Base-by-base conservation (phyloP, 2,329 filamentous ascomycete genomes). In the Colletotrichum chlorophyti region DNA sequence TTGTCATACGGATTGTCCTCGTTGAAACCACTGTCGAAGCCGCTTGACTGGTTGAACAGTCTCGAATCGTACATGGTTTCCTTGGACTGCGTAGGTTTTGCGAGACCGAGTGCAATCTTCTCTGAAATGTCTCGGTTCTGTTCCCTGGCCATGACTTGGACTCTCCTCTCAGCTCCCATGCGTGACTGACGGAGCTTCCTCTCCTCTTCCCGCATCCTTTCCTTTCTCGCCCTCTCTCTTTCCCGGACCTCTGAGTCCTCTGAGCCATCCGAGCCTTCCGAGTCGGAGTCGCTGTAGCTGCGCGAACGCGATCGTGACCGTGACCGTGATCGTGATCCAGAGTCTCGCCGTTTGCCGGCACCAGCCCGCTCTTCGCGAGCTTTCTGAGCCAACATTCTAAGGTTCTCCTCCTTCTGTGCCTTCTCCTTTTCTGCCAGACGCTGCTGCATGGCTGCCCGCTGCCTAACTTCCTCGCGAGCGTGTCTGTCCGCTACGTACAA, bases 1-100 rank as follows among this genome's bases (percentile, higher is more conserved):
- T 98, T 98, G 74, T 98, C 95, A 77, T 98, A 99, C 0, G 89
- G 87, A 70, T 99, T 95, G 73, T 99, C 95, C 74, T 99, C 95
- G 73, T 99, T 99, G 82, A 97, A 93, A 1, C 94, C 95, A 49
- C 88, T 85, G 65, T 93, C 89, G 71, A 99, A 96, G 0, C 95
- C 95, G 66, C 90, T 93, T 6, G 88, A 90, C 76, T 96, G 92
- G 76, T 98, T 97, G 77, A 99, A 99, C 26, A 99, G 77, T 35
- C 95, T 84, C 2, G 93, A 96, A 76, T 99, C 95, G 78, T 96
- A 99, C 95, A 98, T 98, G 21, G 91, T 88, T 73, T 99, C 95
- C 53, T 89, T 89, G 47, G 88, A 91, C 70, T 95, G 90, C 4
- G 95, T 97, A 3, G 95, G 95, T 74, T 98, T 99, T 6, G 95